These are phyloP conservation scores for Hanseniaspora sp. DNA, from an alignment of 1,139 yeast genomes.

Conservation along the genomic window DNA sequence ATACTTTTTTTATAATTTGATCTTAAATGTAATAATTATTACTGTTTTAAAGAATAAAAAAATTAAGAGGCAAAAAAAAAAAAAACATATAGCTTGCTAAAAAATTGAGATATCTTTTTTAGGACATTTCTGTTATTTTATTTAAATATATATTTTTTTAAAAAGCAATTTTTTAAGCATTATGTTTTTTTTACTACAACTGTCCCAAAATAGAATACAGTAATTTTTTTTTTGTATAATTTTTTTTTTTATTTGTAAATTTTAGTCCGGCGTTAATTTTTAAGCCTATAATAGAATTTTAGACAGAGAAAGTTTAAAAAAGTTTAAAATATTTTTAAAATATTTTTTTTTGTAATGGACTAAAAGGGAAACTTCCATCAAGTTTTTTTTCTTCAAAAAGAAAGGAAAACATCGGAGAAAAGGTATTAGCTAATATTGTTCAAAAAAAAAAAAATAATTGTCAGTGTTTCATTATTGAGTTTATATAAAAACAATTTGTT, in stretches of 20 bases:
- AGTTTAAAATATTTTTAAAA: too few species aligned
- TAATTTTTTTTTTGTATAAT: not conserved
- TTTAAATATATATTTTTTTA: not conserved
- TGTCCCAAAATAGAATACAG: not conserved
- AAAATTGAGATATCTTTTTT: too few species aligned
- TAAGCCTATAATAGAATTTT: too few species aligned
- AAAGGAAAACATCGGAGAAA: not conserved
- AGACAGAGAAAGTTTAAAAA: too few species aligned
- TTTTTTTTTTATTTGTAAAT: not conserved
- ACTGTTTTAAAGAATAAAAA: too few species aligned
- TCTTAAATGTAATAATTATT: too few species aligned
- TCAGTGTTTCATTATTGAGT: not conserved
- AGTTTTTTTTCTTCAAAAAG: not conserved
- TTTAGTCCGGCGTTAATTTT: not conserved
- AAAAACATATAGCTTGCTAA: too few species aligned
- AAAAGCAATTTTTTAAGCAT: not conserved
- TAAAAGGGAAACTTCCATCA: too few species aligned
- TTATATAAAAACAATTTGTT: too few species aligned
- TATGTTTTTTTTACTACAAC: not conserved
- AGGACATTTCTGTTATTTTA: not conserved
- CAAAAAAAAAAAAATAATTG: not conserved
- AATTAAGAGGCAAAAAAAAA: too few species aligned
- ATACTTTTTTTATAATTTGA: too few species aligned
- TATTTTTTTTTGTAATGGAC: too few species aligned
- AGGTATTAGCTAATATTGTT: not conserved